phyloP scores from a whole-genome alignment of 257 asterid genomes.

The Oldenlandia corymbosa region DNA sequence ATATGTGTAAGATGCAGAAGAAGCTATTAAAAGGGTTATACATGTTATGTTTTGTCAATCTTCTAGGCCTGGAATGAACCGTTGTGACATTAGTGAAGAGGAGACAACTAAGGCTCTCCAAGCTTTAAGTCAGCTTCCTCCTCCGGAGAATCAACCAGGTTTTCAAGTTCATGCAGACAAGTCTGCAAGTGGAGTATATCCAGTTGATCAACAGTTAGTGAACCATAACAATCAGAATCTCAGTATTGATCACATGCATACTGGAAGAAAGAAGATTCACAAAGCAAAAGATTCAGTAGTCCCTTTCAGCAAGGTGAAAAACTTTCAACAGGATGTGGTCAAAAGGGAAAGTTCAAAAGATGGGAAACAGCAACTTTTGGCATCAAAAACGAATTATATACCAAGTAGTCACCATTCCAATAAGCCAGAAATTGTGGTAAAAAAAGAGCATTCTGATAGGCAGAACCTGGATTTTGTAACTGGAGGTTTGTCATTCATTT shows the following conservation, averaged over 20 bases:
- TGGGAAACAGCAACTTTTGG: conserved; percentile 39
- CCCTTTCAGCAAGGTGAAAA: conserved; percentile 30
- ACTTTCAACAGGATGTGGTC: conserved; percentile 28
- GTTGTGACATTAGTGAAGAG: conserved; percentile 63
- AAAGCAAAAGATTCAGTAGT: conserved; percentile 40
- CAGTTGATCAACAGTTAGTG: conserved; percentile 24
- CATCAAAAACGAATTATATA: conserved; percentile 30
- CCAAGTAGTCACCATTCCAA: conserved; percentile 29
- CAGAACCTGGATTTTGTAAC: conserved; percentile 41
- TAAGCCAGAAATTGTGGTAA: conserved; percentile 27
- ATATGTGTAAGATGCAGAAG: background rate
- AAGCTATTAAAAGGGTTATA: background rate
- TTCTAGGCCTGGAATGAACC: conserved; percentile 87
- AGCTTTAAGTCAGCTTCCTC: conserved; percentile 39
- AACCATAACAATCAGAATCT: conserved; percentile 26
- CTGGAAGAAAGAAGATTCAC: conserved; percentile 44
- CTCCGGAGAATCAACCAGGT: conserved; percentile 39
- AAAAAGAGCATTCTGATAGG: conserved; percentile 32
- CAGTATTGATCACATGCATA: conserved; percentile 23
- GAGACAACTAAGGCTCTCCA: conserved; percentile 62
- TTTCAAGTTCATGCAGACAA: conserved; percentile 37
- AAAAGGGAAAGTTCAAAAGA: conserved; percentile 42
- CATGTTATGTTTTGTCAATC: conserved; percentile 13
- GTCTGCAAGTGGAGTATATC: conserved; percentile 31
- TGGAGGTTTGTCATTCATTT: conserved; percentile 45